Percentiles rank a stretch among this genome's conserved stretches.
These are phyloP conservation scores for Davidsoniella eucalypti DNA, from an alignment of 2,329 filamentous ascomycete species.

Conservation along the genomic window DNA sequence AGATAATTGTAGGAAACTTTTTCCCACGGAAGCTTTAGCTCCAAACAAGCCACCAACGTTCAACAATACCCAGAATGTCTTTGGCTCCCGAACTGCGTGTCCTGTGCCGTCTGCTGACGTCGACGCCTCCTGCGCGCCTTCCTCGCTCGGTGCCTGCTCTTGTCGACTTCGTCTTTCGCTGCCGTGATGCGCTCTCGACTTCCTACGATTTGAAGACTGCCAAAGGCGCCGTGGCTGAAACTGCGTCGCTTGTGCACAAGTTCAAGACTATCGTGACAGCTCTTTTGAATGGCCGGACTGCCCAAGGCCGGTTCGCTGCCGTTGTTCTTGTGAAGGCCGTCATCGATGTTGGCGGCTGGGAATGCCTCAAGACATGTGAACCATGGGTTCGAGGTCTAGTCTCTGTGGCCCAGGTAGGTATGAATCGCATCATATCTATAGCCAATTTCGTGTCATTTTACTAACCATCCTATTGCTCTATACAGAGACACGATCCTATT, in stretches of 20 bases:
- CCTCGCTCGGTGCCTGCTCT: conserved; percentile 58
- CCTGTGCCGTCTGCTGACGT: conserved; percentile 53
- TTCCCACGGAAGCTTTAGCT: background rate
- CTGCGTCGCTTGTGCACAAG: conserved; percentile 58
- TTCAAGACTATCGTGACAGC: conserved; percentile 63
- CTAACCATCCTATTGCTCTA: background rate
- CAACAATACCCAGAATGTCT: conserved; percentile 18
- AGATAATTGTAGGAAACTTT: background rate
- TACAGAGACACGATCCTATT: conserved; percentile 57
- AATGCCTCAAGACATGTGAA: conserved; percentile 55
- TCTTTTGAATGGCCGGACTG: conserved; percentile 58
- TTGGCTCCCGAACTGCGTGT: conserved; percentile 43
- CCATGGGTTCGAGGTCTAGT: conserved; percentile 67
- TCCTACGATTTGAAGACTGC: conserved; percentile 40
- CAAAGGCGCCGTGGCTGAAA: conserved; percentile 47
- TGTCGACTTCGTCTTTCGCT: conserved; percentile 40
- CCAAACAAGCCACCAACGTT: background rate
- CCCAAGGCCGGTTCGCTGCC: conserved; percentile 61
- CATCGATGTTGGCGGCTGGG: conserved; percentile 72
- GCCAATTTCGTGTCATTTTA: too few relatives aligned
- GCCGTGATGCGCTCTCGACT: conserved; percentile 44
- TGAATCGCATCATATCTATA: conserved; percentile 13
- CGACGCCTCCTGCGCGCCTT: conserved; percentile 55
- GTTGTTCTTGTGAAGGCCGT: conserved; percentile 64
- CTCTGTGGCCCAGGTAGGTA: conserved; percentile 58